phyloP scores from a whole-genome alignment of 1,284 basidiomycete genomes.

The Microbotryum scabiosae region DNA sequence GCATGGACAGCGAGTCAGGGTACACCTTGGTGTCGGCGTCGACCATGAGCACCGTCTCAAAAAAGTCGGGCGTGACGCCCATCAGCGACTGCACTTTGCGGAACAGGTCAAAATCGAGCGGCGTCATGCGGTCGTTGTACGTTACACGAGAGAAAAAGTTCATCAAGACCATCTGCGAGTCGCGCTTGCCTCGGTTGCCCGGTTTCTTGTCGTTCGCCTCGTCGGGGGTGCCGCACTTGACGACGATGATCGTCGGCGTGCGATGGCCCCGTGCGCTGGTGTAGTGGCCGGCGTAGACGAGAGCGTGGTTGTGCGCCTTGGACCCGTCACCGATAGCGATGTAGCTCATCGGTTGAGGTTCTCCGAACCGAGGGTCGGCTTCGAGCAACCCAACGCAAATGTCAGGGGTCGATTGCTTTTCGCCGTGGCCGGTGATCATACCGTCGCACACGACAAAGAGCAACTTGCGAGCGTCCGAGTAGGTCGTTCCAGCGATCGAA shows the following conservation, averaged over 20 bases:
- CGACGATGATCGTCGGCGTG: conserved; percentile 89
- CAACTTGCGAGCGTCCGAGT: conserved; percentile 84
- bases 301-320: conserved; percentile 87
- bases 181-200: conserved; percentile 96
- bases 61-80: conserved; percentile 99
- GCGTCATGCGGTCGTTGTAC: conserved; percentile 97
- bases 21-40: conserved; percentile 95
- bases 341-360: conserved; percentile 88
- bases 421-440: conserved; percentile 96
- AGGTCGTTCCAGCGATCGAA: conserved; percentile 79
- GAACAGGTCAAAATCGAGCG: conserved; percentile 96
- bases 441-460: conserved; percentile 95
- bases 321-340: conserved; percentile 77
- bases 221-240: conserved; percentile 81
- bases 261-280: conserved; percentile 58
- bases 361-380: conserved; percentile 89
- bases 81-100: conserved; percentile 91
- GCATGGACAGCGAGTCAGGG: conserved; percentile 70
- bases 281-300: conserved; percentile 99
- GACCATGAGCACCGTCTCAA: conserved; percentile 96
- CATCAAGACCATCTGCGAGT: conserved; percentile 98
- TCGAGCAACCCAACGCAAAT: conserved; percentile 88
- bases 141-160: conserved; percentile 99
- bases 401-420: conserved; percentile 90
- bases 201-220: conserved; percentile 86